These are phyloP conservation scores for Lactarius deliciosus DNA, from an alignment of 768 basidiomycete genomes.

Conservation along the genomic window DNA sequence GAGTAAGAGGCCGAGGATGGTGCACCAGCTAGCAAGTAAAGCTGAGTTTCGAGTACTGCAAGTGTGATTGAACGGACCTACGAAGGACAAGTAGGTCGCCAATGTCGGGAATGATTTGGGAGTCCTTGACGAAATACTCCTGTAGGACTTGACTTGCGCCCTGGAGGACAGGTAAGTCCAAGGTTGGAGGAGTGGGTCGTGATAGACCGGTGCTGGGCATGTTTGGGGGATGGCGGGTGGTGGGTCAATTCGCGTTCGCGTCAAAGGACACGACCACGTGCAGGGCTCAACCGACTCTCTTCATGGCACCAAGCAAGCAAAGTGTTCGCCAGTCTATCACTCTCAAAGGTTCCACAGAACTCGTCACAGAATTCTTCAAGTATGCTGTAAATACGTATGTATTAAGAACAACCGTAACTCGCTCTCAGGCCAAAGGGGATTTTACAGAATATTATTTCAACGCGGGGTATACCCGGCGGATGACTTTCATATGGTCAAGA, in stretches of 20 bases:
- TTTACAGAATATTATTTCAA: conserved; percentile 86
- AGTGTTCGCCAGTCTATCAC: conserved; percentile 76
- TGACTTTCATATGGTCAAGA: conserved; percentile 99
- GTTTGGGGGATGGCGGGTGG: too few species aligned
- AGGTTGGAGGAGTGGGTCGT: conserved; percentile 33
- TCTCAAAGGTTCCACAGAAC: conserved; percentile 89
- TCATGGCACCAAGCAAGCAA: conserved; percentile 45
- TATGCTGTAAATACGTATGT: conserved; percentile 96
- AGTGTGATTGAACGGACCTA: conserved; percentile 34
- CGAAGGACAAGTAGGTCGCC: conserved; percentile 65
- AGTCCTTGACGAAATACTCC: conserved; percentile 70
- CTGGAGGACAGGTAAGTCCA: conserved; percentile 63
- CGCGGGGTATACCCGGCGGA: conserved; percentile 96
- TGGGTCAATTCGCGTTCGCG: background rate
- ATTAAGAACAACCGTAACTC: background rate
- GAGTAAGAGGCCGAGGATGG: conserved; percentile 78
- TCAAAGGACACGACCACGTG: conserved; percentile 16
- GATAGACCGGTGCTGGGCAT: conserved; percentile 15
- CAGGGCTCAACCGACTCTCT: background rate
- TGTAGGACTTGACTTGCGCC: conserved; percentile 66
- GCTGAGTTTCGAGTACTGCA: background rate
- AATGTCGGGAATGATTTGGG: conserved; percentile 71
- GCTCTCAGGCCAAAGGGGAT: background rate
- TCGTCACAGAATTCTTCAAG: conserved; percentile 99
- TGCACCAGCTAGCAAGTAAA: conserved; percentile 47